Evolutionary conservation across 192 early-diverging fungal genomes (phyloP).

Genomic region (Hyaloraphidium curvatum): DNA sequence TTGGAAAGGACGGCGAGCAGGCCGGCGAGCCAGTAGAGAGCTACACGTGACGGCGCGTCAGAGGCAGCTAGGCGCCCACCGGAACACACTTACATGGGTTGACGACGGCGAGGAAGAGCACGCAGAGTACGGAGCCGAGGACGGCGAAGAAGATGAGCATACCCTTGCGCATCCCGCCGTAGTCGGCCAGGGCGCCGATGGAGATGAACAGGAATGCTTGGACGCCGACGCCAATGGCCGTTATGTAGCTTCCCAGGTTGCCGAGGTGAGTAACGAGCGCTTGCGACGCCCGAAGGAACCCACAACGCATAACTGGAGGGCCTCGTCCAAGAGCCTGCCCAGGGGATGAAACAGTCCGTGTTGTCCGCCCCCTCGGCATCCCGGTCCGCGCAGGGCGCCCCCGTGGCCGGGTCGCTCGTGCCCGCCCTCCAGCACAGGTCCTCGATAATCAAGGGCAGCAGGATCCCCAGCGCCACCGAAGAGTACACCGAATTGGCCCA

Average conservation of each 20-base stretch:
- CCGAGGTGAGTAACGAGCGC: no score
- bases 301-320: conserved; percentile 12
- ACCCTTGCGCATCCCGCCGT: conserved; percentile 20
- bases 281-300: no score
- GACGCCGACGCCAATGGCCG: conserved; percentile 19
- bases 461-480: not conserved
- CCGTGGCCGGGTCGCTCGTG: not conserved
- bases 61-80: no score
- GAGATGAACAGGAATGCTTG: conserved; percentile 25
- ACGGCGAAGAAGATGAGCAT: conserved; percentile 20
- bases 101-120: conserved; percentile 19
- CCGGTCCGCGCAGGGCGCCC: conserved; percentile 6
- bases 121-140: conserved; percentile 18
- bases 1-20: conserved; percentile 20
- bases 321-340: conserved; percentile 5
- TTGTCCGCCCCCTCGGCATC: no score
- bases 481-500: conserved; percentile 6
- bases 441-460: conserved; percentile 4
- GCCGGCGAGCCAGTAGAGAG: conserved; percentile 17
- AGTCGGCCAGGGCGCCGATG: conserved; percentile 24
- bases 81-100: no score
- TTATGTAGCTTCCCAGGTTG: no score
- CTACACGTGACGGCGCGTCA: no score
- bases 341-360: no score
- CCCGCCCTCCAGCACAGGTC: conserved; percentile 2